Percentiles rank a stretch among this genome's conserved stretches.
phyloP scores from a whole-genome alignment of 768 basidiomycete genomes.

The Rhodotorula toruloides region DNA sequence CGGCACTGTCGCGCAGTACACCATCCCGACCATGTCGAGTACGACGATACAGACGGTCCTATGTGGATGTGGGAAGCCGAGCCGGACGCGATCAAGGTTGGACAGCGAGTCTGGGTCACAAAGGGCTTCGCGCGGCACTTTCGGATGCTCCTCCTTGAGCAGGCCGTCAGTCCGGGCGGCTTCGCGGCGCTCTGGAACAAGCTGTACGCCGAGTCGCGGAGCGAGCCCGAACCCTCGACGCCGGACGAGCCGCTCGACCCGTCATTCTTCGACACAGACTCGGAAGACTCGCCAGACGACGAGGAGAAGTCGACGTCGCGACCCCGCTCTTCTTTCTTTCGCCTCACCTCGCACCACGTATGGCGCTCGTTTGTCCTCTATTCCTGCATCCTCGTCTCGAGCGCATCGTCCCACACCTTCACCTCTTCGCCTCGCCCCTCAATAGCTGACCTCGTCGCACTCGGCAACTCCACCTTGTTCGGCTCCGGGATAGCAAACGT shows the following conservation, averaged over 20 bases:
- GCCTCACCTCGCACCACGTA: too few relatives aligned
- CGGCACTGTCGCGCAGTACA: slow-evolving; percentile 1
- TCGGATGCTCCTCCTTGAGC: neutral
- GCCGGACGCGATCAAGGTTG: slow-evolving; percentile 8
- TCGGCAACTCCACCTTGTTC: slow-evolving; percentile 12
- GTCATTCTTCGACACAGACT: slow-evolving; percentile 1
- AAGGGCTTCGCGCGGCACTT: neutral
- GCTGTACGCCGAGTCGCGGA: neutral
- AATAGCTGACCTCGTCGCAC: slow-evolving; percentile 5
- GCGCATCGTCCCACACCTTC: neutral
- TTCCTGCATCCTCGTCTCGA: neutral
- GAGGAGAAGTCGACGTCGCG: too few relatives aligned
- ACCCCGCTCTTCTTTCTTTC: too few relatives aligned
- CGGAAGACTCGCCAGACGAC: neutral
- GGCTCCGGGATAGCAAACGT: neutral
- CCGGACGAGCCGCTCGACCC: neutral
- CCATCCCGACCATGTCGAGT: slow-evolving; percentile 25
- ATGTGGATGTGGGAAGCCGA: slow-evolving; percentile 19
- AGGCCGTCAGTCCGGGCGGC: slow-evolving; percentile 5
- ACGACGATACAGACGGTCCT: neutral
- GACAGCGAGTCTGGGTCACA: slow-evolving; percentile 10
- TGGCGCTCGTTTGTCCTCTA: slow-evolving; percentile 19
- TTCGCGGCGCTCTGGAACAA: slow-evolving; percentile 5
- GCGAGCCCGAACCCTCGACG: neutral
- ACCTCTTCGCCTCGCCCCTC: neutral